Base-by-base conservation (phyloP, 2,329 filamentous ascomycete species). In the Pestalotiopsis sp. region DNA sequence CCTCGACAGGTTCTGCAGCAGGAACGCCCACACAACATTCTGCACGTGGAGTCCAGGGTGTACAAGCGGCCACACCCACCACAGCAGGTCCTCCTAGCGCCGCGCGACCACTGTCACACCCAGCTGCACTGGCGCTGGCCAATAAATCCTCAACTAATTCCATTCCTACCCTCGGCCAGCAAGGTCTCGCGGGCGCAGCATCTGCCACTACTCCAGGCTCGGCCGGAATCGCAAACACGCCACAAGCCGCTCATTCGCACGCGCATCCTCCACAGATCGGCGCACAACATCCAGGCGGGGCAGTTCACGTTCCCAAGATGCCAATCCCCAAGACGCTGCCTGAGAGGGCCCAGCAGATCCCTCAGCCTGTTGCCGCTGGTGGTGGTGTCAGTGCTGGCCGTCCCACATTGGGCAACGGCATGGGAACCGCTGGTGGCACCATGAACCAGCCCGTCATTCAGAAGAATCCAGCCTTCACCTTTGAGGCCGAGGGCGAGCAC, bases 401-500 rank as follows among this genome's bases (percentile, higher is more conserved):
- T 7, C 96, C 96, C n/a, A 97, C 95, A 0, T 88, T 96, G 76
- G 91, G 90, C 20, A 92, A 92, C 64, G 94, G 94, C 25, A 91
- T 89, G 66, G 93, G 92, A 71, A 90, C 90, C 6, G 87, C 92
- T 0, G 92, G 92, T 66, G 94, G 94, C 66, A 91, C 96, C 64
- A 93, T 98, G 87, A 91, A 91, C 65, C 94, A 97, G 76, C 95
- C 96, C 0, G 93, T 93, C 2, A 88, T 98, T 70, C 85, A 91
- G 67, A 95, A 94, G 77, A 89, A 93, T 59, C 93, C 94, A 0
- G 90, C 91, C 0, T 97, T 93, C 79, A 93, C 93, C 68, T 90
- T 98, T 69, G 95, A 98, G 78, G 93, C 93, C 38, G 95, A 97
- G 77, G 94, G 94, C 31, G 94, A 98, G 75, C 91, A 95, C 58